Base-by-base conservation (phyloP, 495 filamentous ascomycete species). In the Podospora sp. region DNA sequence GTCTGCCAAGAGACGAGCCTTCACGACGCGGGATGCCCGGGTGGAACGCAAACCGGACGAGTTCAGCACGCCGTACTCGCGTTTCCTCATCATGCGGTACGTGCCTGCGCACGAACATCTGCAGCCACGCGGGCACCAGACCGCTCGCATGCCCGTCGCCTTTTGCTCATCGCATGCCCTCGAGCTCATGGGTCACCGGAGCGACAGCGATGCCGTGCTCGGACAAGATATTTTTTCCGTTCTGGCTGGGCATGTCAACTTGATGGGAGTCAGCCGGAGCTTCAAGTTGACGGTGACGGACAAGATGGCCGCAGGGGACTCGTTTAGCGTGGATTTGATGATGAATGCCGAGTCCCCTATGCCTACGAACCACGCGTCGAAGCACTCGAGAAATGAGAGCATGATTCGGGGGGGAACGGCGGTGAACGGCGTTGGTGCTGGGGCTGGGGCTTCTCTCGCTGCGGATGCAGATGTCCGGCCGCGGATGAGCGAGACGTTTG, bases 161-260 rank as follows among this genome's bases (percentile, higher is more conserved):
- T 78, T 71, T 58, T 71, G 68, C 65, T 79, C 78, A 0, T n/a
- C 65, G 0, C 66, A 21, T n/a, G 76, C 73, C 1, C 75, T 82
- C 9, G 75, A 81, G 60, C 65, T 83, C 21, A 75, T 86, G 26
- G 78, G 79, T 36, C 79, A 84, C 20, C 72, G 73, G 1, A 26
- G 52, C 62, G 77, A 77, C 14, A 69, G 59, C 57, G 71, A 75
- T 40, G 66, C 74, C 1, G 74, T 85, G 9, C 70, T 80, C 33
- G 80, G 79, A 25, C 77, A 75, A 33, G 82, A 87, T 67, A 75
- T 86, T 59, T 87, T 86, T 72, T 73, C 76, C 50, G 79, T 86
- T 22, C 78, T 88, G 0, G 68, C 71, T 2, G 74, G 81, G 12
- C 74, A 80, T 62, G 69, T 75, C 6, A 70, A 68, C 65, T 77